Evolutionary conservation across 78 protist species (phyloP).

Genomic region (Diacronema lutheri): DNA sequence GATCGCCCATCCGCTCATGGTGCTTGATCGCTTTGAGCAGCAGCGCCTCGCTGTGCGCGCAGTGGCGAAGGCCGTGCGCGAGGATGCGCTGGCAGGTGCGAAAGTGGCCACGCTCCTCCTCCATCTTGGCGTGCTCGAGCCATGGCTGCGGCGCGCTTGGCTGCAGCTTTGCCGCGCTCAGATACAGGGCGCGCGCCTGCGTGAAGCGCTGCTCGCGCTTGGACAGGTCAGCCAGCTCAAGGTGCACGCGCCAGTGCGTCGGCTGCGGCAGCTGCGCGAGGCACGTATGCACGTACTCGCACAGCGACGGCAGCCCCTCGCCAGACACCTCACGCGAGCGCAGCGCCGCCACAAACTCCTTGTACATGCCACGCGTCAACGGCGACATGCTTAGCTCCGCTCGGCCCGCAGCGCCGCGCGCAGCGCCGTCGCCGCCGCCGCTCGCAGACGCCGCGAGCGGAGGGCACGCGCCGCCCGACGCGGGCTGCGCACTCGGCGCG

Average conservation of each 20-base stretch:
- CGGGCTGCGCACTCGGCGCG: too few species aligned
- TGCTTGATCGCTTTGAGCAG: constrained; percentile 64
- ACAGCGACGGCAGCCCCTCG: not conserved
- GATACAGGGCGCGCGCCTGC: constrained; percentile 11
- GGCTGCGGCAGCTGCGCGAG: not conserved
- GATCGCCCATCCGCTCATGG: constrained; percentile 69
- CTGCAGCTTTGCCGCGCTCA: not conserved
- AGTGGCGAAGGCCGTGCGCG: constrained; percentile 61
- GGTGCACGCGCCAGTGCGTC: constrained; percentile 21
- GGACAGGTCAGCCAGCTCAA: constrained; percentile 22
- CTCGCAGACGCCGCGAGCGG: too few species aligned
- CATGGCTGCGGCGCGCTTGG: constrained; percentile 55
- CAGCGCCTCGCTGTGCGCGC: constrained; percentile 69
- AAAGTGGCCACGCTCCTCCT: constrained; percentile 76
- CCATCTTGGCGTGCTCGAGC: constrained; percentile 86
- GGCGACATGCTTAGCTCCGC: constrained; percentile 9
- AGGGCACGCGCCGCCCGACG: too few species aligned
- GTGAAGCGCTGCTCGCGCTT: not conserved
- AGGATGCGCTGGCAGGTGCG: constrained; percentile 65
- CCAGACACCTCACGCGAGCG: not conserved
- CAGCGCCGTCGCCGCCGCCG: too few species aligned
- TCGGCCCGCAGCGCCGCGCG: too few species aligned
- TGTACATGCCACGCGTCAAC: not conserved
- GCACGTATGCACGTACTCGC: not conserved
- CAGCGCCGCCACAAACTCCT: not conserved